These are phyloP conservation scores for Aspergillus haitiensis DNA, from an alignment of 495 filamentous ascomycete genomes.

Conservation along the genomic window DNA sequence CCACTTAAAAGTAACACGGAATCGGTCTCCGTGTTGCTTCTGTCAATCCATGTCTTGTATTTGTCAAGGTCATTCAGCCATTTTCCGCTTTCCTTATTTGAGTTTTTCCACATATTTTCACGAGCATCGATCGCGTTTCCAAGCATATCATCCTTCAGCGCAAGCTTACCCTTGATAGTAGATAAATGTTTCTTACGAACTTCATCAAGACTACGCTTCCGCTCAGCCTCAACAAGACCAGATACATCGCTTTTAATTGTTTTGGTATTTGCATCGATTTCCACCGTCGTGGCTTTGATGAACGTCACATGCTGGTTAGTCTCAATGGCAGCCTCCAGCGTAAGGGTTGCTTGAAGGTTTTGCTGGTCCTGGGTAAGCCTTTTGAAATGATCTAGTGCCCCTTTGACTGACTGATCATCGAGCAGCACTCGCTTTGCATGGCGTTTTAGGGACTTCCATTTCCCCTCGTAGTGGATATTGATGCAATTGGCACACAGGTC, in stretches of 20 bases:
- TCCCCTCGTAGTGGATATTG: slow-evolving; percentile 20
- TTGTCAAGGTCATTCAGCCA: slow-evolving; percentile 17
- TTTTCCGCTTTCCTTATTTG: slow-evolving; percentile 19
- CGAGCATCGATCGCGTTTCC: slow-evolving; percentile 12
- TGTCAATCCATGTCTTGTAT: slow-evolving; percentile 18
- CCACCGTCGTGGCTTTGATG: slow-evolving; percentile 14
- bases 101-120: slow-evolving; percentile 20
- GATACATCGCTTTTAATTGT: slow-evolving; percentile 19
- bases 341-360: slow-evolving; percentile 19
- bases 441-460: slow-evolving; percentile 25
- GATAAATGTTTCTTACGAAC: slow-evolving; percentile 11
- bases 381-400: slow-evolving; percentile 17
- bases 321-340: slow-evolving; percentile 19
- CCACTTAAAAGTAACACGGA: slow-evolving; percentile 24
- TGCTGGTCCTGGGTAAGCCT: slow-evolving; percentile 17
- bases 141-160: slow-evolving; percentile 9
- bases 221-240: slow-evolving; percentile 16
- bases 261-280: slow-evolving; percentile 17
- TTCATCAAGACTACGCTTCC: slow-evolving; percentile 15
- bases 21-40: slow-evolving; percentile 13
- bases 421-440: slow-evolving; percentile 13
- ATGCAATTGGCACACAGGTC: slow-evolving; percentile 29
- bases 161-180: slow-evolving; percentile 14
- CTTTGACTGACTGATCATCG: slow-evolving; percentile 18
- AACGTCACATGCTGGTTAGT: slow-evolving; percentile 12